phyloP scores from a whole-genome alignment of 345 rosid species.

The Ceriops tagal region DNA sequence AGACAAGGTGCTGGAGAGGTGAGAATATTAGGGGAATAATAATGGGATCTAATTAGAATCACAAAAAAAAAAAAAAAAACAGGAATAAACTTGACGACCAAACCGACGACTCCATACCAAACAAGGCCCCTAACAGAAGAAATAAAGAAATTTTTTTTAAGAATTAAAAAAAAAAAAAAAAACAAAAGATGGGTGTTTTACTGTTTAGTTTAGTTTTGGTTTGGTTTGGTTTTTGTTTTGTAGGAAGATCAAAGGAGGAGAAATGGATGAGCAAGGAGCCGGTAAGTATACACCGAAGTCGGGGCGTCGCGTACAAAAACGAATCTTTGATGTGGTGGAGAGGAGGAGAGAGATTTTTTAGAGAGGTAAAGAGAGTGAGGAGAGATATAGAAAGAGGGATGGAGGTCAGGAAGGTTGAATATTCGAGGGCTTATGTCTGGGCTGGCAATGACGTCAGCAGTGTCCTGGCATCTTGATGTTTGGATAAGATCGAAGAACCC shows the following conservation, averaged over 20 bases:
- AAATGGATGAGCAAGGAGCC: background rate
- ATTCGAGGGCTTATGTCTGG: conserved; percentile 31
- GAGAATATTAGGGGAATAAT: conserved; percentile 26
- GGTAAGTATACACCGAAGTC: conserved; percentile 37
- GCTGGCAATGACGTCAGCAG: conserved; percentile 39
- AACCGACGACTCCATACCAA: background rate
- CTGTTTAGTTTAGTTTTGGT: too few relatives aligned
- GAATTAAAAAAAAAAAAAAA: background rate
- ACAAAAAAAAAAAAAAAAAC: conserved; percentile 5
- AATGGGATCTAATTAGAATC: conserved; percentile 75
- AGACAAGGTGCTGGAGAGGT: conserved; percentile 8
- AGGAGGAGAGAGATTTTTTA: background rate
- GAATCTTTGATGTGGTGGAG: conserved; percentile 44
- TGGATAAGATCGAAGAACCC: conserved; percentile 33
- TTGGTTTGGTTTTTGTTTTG: background rate
- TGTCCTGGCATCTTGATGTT: background rate
- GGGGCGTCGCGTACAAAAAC: conserved; percentile 73
- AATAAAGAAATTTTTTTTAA: background rate
- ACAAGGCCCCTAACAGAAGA: background rate
- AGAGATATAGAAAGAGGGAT: conserved; percentile 3
- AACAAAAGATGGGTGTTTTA: too few relatives aligned
- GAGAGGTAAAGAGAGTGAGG: conserved; percentile 5
- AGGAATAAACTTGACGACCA: conserved; percentile 44
- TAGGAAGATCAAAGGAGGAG: background rate
- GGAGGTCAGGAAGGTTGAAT: conserved; percentile 29